Conservation (phyloP, 169 alveolate genomes). For the Plasmodium blacklocki region DNA sequence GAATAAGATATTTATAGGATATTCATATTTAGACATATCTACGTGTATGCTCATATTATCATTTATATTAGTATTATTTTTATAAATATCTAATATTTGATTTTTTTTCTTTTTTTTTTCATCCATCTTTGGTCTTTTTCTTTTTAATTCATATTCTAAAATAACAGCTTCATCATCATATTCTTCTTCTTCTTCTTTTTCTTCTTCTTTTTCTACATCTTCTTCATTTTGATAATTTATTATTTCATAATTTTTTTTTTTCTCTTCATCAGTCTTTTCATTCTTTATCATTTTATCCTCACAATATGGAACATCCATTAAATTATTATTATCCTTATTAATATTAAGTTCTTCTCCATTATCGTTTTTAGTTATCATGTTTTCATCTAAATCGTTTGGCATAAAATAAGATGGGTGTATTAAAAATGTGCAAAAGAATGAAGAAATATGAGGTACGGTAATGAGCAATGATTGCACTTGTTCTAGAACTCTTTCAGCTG, state of each 20-base stretch:
- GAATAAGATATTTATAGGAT: slow-evolving; percentile 83
- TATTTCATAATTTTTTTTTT: background rate
- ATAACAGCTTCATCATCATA: slow-evolving; percentile 73
- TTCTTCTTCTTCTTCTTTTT: slow-evolving; percentile 4
- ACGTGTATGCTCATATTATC: background rate
- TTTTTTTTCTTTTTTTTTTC: background rate
- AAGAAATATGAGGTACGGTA: slow-evolving; percentile 80
- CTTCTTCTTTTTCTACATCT: background rate
- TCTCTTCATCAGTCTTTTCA: background rate
- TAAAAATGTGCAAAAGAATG: slow-evolving; percentile 67
- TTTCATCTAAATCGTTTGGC: slow-evolving; percentile 68
- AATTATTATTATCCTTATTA: background rate
- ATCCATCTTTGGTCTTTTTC: slow-evolving; percentile 69
- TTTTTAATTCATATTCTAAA: slow-evolving; percentile 62
- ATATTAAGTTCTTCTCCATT: background rate
- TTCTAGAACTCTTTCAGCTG: slow-evolving; percentile 85
- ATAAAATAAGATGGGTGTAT: slow-evolving; percentile 56
- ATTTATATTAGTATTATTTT: slow-evolving; percentile 29
- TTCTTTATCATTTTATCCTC: background rate
- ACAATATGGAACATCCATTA: background rate
- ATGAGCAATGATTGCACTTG: slow-evolving; percentile 83
- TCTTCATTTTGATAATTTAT: background rate
- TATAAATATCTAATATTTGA: background rate
- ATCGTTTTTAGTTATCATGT: slow-evolving; percentile 11
- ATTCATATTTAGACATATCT: slow-evolving; percentile 17